Percentiles rank a stretch among this genome's conserved stretches.
phyloP scores from a whole-genome alignment of 176 grass and related monocot species.

The Saccharum spontaneum region DNA sequence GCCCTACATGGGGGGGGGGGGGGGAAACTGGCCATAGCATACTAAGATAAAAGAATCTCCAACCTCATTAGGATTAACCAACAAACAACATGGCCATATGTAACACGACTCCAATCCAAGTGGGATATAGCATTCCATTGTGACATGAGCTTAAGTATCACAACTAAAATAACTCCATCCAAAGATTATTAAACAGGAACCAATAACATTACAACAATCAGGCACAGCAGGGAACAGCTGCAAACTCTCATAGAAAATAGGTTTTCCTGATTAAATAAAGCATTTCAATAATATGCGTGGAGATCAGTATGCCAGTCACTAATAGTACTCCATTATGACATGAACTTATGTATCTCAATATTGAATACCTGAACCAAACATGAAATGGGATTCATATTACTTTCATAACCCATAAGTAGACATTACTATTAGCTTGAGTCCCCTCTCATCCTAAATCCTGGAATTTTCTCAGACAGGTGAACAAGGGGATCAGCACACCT shows the following conservation, averaged over 20 bases:
- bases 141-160: not conserved
- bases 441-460: not conserved
- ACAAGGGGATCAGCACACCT: not conserved
- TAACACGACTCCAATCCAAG: not conserved
- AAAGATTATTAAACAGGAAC: not conserved
- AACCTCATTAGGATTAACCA: not conserved
- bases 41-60: not conserved
- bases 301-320: not conserved
- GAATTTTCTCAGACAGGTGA: not conserved
- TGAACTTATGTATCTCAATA: not conserved
- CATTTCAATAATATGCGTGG: not conserved
- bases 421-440: not conserved
- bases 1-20: not conserved
- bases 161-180: not conserved
- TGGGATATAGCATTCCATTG: constrained; percentile 3
- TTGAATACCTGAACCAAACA: not conserved
- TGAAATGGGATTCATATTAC: not conserved
- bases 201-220: not conserved
- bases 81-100: not conserved
- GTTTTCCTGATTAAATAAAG: not conserved
- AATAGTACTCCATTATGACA: not conserved
- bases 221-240: not conserved
- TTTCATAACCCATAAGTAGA: constrained; percentile 1
- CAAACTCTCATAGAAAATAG: not conserved
- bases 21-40: not conserved